Conservation (phyloP, 2,329 filamentous ascomycete genomes). For the Colletotrichum musae region DNA sequence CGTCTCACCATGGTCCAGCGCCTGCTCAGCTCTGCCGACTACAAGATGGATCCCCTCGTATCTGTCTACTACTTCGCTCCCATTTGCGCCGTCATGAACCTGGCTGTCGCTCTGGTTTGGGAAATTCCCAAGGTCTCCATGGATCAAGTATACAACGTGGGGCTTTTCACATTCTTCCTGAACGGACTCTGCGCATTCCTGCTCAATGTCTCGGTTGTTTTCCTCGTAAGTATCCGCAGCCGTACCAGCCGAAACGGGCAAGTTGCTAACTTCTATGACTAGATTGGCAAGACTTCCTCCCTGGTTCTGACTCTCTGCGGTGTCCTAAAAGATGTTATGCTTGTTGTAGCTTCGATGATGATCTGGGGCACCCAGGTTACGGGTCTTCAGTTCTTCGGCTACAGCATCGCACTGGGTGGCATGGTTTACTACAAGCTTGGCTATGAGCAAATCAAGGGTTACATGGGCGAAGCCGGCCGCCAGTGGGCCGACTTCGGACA, state of each 20-base stretch:
- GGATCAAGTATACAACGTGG: constrained; percentile 80
- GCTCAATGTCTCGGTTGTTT: constrained; percentile 88
- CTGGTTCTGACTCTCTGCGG: constrained; percentile 89
- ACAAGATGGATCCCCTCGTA: constrained; percentile 92
- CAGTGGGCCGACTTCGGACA: constrained; percentile 90
- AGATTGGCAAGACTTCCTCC: constrained; percentile 91
- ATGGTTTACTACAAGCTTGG: constrained; percentile 92
- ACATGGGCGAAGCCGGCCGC: constrained; percentile 79
- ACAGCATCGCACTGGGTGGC: constrained; percentile 83
- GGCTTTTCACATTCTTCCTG: constrained; percentile 78
- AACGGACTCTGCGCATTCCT: constrained; percentile 86
- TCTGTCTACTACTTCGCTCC: constrained; percentile 93
- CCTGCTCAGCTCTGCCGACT: constrained; percentile 84
- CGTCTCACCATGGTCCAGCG: constrained; percentile 89
- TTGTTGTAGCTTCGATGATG: constrained; percentile 83
- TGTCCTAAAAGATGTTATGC: constrained; percentile 89
- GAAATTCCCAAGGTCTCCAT: constrained; percentile 80
- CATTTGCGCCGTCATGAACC: constrained; percentile 87
- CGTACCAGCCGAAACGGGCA: background rate
- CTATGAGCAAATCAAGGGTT: constrained; percentile 85
- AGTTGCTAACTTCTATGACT: constrained; percentile 46
- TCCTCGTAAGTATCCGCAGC: constrained; percentile 76
- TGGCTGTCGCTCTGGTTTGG: constrained; percentile 78
- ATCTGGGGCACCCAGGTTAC: constrained; percentile 86
- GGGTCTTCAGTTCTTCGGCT: constrained; percentile 85